Evolutionary conservation across 2,329 filamentous ascomycete species (phyloP), one percentile per base, ranked within the genome.

Genomic region (Dryadomyces quercus-mongolicae): DNA sequence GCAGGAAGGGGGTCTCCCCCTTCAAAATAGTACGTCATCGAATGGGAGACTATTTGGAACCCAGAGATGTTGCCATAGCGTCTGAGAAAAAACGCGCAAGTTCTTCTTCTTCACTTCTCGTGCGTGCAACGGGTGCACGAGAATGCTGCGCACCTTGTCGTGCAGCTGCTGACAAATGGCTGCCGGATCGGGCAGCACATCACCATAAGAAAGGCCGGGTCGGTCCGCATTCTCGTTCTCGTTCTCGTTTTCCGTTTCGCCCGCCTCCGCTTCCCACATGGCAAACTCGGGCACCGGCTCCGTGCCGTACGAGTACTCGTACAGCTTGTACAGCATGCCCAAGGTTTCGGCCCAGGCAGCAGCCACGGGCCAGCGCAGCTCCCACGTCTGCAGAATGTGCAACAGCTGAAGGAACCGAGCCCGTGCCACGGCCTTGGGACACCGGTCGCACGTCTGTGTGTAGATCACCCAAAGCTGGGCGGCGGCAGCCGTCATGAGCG

Each of bases 61-160:
- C 49, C 49, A 51, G 31, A 43, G 12, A 16, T 25, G 38, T 5
- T n/a, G 36, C 49, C 49, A 44, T 12, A 51, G 40, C 9, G 38
- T 44, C 40, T 25, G 49, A 13, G 18, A 9, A 18, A 51, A 51
- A 13, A 44, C 21, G 22, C 52, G 45, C 47, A 56, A 25, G 49
- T 52, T 54, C 25, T 38, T 42, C 15, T 50, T 45, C 52, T 54
- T 56, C 1, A 49, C 49, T 1, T 54, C 52, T 2, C 44, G 42
- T 8, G 55, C 48, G 16, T 56, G 55, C 44, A 56, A 44, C 38
- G 55, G 52, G 16, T 56, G 52, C 36, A 51, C 52, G 16, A 56
- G 52, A 7, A 56, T 54, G 44, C 38, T 25, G 34, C 55, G 52
- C 25, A 54, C 52, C 44, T 54, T 56, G 51, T 54, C 55, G 45